A percentile compares a stretch with the other conserved stretches of the same genome.
phyloP scores from a whole-genome alignment of 179 eudicot genomes.

The Corrigiola litoralis region DNA sequence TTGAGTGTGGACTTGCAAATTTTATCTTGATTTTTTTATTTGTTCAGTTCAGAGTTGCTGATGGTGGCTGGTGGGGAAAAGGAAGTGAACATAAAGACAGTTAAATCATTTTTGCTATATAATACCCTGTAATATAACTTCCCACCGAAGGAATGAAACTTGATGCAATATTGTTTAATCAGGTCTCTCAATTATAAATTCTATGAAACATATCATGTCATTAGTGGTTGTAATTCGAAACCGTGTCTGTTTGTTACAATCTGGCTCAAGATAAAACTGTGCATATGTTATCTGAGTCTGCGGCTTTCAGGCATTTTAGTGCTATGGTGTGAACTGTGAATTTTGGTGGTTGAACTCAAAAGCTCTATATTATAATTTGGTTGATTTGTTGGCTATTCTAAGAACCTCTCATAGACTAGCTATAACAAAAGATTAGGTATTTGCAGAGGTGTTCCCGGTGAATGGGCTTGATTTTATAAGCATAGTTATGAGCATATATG shows the following conservation, averaged over 20 bases:
- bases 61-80: neutral
- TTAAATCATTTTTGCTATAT: neutral
- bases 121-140: neutral
- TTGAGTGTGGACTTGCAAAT: conserved; percentile 2
- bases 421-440: neutral
- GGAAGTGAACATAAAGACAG: neutral
- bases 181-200: neutral
- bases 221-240: neutral
- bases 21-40: neutral
- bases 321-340: neutral
- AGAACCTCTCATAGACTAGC: neutral
- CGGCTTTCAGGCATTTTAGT: neutral
- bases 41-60: neutral
- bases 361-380: neutral
- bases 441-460: neutral
- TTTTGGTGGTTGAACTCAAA: neutral
- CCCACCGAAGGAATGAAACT: neutral
- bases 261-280: neutral
- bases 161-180: neutral
- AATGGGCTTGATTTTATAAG: neutral
- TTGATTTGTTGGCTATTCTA: conserved; percentile 2
- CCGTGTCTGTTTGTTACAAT: neutral
- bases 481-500: neutral
- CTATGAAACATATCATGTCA: conserved; percentile 2
- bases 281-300: neutral